These are phyloP conservation scores for Tuctoria greenei DNA, from an alignment of 176 grass and related monocot genomes.

Conservation along the genomic window DNA sequence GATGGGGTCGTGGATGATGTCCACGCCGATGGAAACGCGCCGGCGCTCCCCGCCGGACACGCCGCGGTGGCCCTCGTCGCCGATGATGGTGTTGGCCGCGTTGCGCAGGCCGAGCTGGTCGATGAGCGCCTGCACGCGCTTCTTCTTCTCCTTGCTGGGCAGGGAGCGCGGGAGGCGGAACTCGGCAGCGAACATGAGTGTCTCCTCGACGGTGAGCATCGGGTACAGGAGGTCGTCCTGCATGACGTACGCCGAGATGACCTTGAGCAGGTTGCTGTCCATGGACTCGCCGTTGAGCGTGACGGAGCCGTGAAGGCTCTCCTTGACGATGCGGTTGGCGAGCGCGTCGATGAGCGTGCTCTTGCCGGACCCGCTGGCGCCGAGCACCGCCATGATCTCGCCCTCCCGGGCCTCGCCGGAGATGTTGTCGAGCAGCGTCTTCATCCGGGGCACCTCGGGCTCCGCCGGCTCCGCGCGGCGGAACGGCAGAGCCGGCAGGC, in stretches of 20 bases:
- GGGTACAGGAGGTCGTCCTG: constrained; percentile 96
- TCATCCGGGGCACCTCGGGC: constrained; percentile 53
- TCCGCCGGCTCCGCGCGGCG: background rate
- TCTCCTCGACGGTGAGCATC: constrained; percentile 98
- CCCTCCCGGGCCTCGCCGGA: constrained; percentile 88
- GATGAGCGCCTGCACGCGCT: constrained; percentile 82
- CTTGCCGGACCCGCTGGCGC: constrained; percentile 93
- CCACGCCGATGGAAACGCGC: constrained; percentile 87
- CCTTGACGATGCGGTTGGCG: constrained; percentile 78
- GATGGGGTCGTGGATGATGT: constrained; percentile 99
- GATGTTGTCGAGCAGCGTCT: constrained; percentile 74
- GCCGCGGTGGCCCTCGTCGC: constrained; percentile 91
- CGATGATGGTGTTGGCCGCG: constrained; percentile 91
- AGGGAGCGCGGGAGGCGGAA: constrained; percentile 89
- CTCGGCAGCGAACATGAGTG: constrained; percentile 97
- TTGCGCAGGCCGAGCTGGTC: constrained; percentile 79
- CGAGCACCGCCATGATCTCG: constrained; percentile 96
- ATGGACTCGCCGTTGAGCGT: constrained; percentile 82
- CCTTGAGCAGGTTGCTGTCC: constrained; percentile 80
- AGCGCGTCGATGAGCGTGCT: constrained; percentile 97
- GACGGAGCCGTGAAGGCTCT: constrained; percentile 80
- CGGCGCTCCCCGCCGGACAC: constrained; percentile 92
- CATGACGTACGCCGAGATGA: constrained; percentile 96
- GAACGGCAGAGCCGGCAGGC: constrained; percentile 41
- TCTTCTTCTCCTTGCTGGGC: constrained; percentile 70